Conservation (phyloP, 208 protist genomes). For the Novymonas esmeraldas region DNA sequence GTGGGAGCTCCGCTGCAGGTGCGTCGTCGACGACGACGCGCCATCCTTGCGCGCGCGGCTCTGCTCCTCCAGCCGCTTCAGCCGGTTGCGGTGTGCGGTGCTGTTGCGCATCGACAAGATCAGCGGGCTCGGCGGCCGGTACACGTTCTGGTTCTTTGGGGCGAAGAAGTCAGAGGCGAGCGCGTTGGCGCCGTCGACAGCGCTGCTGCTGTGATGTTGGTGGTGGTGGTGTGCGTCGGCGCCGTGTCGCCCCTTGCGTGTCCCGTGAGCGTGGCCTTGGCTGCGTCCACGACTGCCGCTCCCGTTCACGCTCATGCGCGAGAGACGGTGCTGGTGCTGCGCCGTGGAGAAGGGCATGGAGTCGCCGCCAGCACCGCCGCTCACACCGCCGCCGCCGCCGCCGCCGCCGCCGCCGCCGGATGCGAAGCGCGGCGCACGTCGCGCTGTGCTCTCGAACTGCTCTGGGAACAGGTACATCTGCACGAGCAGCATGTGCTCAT, state of each 20-base stretch:
- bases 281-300: not conserved
- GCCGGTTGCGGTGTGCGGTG: constrained; percentile 37
- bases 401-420: not conserved
- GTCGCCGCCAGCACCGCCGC: not conserved
- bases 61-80: constrained; percentile 35
- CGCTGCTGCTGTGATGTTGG: too few relatives aligned
- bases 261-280: constrained; percentile 4
- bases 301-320: not conserved
- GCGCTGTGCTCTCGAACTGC: constrained; percentile 22
- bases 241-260: not conserved
- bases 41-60: not conserved
- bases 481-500: constrained; percentile 64
- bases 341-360: not conserved
- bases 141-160: constrained; percentile 46
- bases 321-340: not conserved
- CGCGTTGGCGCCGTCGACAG: constrained; percentile 16
- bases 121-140: constrained; percentile 83
- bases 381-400: not conserved
- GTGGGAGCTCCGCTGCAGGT: not conserved
- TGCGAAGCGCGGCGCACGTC: constrained; percentile 13
- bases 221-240: too few relatives aligned
- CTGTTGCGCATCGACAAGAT: constrained; percentile 86
- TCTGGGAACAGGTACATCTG: constrained; percentile 61
- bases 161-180: constrained; percentile 45
- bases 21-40: not conserved